These are phyloP conservation scores for Hyaloscypha variabilis DNA, from an alignment of 495 filamentous ascomycete genomes.

Conservation along the genomic window DNA sequence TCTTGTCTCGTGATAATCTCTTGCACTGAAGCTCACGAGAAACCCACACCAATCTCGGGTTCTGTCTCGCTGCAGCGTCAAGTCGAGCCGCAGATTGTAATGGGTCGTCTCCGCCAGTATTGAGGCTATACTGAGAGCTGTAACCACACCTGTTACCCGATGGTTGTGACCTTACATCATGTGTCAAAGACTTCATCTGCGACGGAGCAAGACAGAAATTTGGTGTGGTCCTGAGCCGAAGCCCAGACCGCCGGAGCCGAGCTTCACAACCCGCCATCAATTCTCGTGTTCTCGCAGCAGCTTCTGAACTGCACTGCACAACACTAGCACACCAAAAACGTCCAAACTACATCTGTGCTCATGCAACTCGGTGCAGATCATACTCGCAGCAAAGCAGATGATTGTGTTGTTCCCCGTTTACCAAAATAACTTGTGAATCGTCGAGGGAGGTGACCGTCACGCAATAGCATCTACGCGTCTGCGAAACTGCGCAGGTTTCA, in stretches of 20 bases:
- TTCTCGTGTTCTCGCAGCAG: background rate
- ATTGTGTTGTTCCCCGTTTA: background rate
- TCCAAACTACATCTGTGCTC: background rate
- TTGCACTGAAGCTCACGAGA: background rate
- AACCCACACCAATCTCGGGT: background rate
- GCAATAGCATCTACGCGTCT: background rate
- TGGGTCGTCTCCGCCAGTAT: background rate
- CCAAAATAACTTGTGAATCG: background rate
- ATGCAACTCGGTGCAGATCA: conserved; percentile 1
- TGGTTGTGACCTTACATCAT: background rate
- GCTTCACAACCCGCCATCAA: background rate
- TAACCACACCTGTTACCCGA: background rate
- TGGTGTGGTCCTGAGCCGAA: background rate
- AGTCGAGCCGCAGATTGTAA: background rate
- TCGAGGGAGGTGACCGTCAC: background rate
- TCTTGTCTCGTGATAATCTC: background rate
- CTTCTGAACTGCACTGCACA: background rate
- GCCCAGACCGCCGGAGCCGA: background rate
- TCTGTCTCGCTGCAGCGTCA: background rate
- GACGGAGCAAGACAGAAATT: conserved; percentile 5
- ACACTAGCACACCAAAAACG: background rate
- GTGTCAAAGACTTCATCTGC: conserved; percentile 6
- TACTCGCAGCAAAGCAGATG: background rate
- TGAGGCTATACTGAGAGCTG: conserved; percentile 3
- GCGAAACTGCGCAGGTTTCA: conserved; percentile 4